These are phyloP conservation scores for Ustilago xerochloae DNA, from an alignment of 1,284 basidiomycete genomes.

Conservation along the genomic window DNA sequence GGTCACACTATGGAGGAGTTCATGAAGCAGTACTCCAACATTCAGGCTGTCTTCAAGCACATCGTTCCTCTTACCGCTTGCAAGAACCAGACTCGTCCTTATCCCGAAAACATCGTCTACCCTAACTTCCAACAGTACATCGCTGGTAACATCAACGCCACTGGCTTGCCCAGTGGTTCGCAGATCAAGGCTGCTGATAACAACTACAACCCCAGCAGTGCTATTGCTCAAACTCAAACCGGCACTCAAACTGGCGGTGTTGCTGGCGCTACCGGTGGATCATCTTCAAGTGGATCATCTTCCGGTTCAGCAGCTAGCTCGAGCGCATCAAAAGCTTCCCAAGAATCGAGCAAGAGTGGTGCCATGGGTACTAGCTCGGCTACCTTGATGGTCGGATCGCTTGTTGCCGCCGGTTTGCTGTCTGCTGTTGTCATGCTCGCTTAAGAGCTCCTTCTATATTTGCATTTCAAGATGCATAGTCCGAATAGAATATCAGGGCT, in stretches of 20 bases:
- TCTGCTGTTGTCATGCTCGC: constrained; percentile 29
- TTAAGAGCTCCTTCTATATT: neutral
- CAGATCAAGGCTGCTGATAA: constrained; percentile 38
- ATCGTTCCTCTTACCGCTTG: constrained; percentile 65
- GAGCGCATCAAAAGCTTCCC: neutral
- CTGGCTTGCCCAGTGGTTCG: constrained; percentile 46
- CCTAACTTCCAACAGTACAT: constrained; percentile 60
- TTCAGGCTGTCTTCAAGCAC: constrained; percentile 61
- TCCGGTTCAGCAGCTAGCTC: neutral
- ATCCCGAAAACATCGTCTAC: constrained; percentile 70
- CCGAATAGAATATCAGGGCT: neutral
- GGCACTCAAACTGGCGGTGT: constrained; percentile 26
- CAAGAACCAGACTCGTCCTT: constrained; percentile 68
- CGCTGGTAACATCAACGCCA: constrained; percentile 55
- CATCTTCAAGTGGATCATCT: neutral
- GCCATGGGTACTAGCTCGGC: neutral
- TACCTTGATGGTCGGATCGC: constrained; percentile 2
- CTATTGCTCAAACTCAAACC: constrained; percentile 17
- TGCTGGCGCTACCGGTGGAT: constrained; percentile 1
- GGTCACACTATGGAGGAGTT: constrained; percentile 61
- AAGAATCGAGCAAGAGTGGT: neutral
- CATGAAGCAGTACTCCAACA: constrained; percentile 58
- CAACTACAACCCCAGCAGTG: constrained; percentile 27
- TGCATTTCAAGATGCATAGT: neutral
- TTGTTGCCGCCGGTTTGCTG: constrained; percentile 10